These are phyloP conservation scores for Syncephalastrum contaminatum DNA, from an alignment of 371 early-diverging fungal genomes.

Conservation along the genomic window DNA sequence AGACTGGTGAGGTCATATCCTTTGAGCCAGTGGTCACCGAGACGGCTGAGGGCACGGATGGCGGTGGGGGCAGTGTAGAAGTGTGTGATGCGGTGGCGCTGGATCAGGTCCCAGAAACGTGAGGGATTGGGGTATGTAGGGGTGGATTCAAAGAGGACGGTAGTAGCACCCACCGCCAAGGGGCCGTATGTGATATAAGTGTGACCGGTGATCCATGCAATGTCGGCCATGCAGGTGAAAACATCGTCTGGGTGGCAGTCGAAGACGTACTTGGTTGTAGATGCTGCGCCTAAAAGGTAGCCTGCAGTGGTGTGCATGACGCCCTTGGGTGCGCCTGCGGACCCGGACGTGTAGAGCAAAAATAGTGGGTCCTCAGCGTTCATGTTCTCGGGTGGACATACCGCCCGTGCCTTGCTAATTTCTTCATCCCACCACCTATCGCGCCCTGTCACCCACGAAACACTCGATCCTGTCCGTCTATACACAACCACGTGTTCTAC, in stretches of 20 bases:
- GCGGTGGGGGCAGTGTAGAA: constrained; percentile 99
- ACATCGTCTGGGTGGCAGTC: constrained; percentile 84
- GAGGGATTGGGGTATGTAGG: constrained; percentile 84
- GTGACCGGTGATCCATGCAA: constrained; percentile 86
- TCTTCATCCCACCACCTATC: constrained; percentile 93
- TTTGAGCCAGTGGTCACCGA: constrained; percentile 81
- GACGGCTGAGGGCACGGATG: constrained; percentile 88
- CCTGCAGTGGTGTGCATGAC: constrained; percentile 94
- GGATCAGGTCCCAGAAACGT: constrained; percentile 84
- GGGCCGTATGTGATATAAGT: constrained; percentile 97
- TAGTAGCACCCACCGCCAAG: constrained; percentile 84
- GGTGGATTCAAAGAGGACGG: constrained; percentile 91
- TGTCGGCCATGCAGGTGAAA: constrained; percentile 78
- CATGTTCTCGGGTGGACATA: constrained; percentile 83
- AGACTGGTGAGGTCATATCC: constrained; percentile 76
- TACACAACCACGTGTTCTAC: constrained; percentile 87
- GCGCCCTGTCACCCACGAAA: constrained; percentile 69
- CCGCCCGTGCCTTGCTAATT: constrained; percentile 66
- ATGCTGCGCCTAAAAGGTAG: constrained; percentile 89
- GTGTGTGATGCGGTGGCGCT: constrained; percentile 91
- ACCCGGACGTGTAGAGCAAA: constrained; percentile 97
- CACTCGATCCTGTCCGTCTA: constrained; percentile 77
- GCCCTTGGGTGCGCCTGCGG: constrained; percentile 97
- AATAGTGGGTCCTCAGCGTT: constrained; percentile 94
- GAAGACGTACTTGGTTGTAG: constrained; percentile 92